Base-by-base conservation (phyloP, 2,329 filamentous ascomycete species). In the Passalora sequoiae region DNA sequence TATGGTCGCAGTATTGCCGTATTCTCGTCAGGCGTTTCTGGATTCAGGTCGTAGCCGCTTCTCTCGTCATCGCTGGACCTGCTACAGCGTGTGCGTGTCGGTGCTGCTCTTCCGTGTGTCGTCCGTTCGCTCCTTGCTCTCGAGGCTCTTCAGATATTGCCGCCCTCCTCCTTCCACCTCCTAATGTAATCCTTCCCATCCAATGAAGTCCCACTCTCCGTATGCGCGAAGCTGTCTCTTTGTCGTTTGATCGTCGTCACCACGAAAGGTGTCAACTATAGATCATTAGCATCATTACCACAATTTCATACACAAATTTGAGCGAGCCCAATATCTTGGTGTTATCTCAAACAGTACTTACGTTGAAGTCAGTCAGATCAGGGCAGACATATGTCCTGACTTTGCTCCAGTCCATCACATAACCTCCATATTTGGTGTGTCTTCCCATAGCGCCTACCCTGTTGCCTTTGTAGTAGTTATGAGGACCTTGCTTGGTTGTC, bases 381-480 rank as follows among this genome's bases (percentile, higher is more conserved):
- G 91, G 89, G 57, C 86, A 86, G 43, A 86, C 84, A 65, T 89
- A 98, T 42, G 89, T 95, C 67, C 91, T 83, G 61, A 97, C 87
- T 70, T 94, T 95, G 43, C 74, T 69, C 76, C 78, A 94, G 55
- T 97, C 85, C 55, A 97, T 82, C 35, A 81, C 66, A 67, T 92
- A 98, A 38, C 83, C 83, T 66, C 91, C 92, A 63, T 81, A 79
- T 65, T 86, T 85, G 42, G 86, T 89, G 69, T 94, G 87, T 10
- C 74, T 70, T 66, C 92, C 92, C 81, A 94, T 89, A 30, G 85
- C 81, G 1, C 92, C 92, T 1, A 88, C 84, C 35, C 89, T 77
- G 59, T 85, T 96, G 64, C 92, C 92, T 76, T 97, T 97, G 80
- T 98, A 98, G 79, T 83, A 98, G 56, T 89, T 91, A 63, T 88